Evolutionary conservation across 2,329 filamentous ascomycete genomes (phyloP).

Genomic region (Ophioceras dolichostomum): DNA sequence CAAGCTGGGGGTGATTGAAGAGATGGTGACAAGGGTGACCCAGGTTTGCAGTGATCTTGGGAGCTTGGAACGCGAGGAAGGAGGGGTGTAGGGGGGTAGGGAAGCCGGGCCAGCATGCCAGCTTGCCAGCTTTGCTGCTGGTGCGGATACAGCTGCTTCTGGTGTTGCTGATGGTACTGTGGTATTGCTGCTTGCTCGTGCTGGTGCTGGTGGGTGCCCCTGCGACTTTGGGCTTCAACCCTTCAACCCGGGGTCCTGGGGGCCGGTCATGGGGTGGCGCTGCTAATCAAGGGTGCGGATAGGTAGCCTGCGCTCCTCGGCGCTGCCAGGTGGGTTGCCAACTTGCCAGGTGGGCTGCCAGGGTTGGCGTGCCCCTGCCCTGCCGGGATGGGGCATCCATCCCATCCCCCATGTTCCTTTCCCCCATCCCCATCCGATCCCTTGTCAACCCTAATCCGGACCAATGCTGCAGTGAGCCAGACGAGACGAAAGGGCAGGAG

Average conservation of each 20-base stretch:
- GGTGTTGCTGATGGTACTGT: no score
- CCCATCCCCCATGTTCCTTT: no score
- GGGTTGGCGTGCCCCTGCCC: no score
- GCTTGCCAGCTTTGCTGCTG: no score
- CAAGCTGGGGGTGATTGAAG: conserved; percentile 1
- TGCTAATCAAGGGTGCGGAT: conserved; percentile 1
- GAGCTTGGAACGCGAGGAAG: conserved; percentile 1
- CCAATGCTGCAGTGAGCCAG: no score
- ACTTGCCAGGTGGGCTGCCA: no score
- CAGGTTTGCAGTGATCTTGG: conserved; percentile 2
- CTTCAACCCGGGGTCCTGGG: conserved; percentile 26
- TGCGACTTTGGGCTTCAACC: no score
- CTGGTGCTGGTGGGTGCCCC: conserved; percentile 5
- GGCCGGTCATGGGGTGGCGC: conserved; percentile 4
- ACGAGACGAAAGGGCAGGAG: background rate
- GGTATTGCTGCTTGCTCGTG: no score
- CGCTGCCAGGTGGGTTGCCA: background rate
- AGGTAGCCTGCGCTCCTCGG: background rate
- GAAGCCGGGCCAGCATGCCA: no score
- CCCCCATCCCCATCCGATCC: background rate
- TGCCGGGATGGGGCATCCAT: no score
- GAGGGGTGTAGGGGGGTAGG: conserved; percentile 10
- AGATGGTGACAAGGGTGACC: conserved; percentile 3
- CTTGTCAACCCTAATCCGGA: conserved; percentile 1
- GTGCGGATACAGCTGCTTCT: no score